These are phyloP conservation scores for Acer campestre DNA, from an alignment of 345 rosid species.

Conservation along the genomic window DNA sequence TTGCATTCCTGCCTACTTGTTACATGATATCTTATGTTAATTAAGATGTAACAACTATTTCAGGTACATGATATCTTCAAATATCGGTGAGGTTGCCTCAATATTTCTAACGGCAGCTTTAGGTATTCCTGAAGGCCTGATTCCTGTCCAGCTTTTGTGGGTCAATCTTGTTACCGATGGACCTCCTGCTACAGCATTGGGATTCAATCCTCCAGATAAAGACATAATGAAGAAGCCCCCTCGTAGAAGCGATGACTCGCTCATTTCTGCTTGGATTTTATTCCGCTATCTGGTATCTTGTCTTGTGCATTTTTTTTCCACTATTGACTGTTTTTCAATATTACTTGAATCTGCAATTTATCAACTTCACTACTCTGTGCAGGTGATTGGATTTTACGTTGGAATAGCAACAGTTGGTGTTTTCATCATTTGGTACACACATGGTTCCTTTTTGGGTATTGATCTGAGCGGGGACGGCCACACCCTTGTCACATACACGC, in stretches of 20 bases:
- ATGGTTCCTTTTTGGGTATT: slow-evolving; percentile 56
- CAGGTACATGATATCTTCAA: slow-evolving; percentile 89
- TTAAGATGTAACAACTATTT: slow-evolving; percentile 5
- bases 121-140: slow-evolving; percentile 79
- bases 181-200: slow-evolving; percentile 82
- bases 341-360: slow-evolving; percentile 1
- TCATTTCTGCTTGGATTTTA: slow-evolving; percentile 67
- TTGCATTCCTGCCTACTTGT: background rate
- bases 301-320: background rate
- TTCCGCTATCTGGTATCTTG: slow-evolving; percentile 71
- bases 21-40: no score
- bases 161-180: slow-evolving; percentile 86
- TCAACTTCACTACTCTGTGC: slow-evolving; percentile 1
- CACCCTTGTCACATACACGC: slow-evolving; percentile 56
- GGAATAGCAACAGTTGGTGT: slow-evolving; percentile 70
- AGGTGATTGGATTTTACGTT: slow-evolving; percentile 73
- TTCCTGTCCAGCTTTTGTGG: slow-evolving; percentile 86
- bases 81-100: slow-evolving; percentile 79
- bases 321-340: background rate
- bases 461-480: slow-evolving; percentile 68
- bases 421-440: slow-evolving; percentile 73
- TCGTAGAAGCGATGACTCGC: slow-evolving; percentile 66
- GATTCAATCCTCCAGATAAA: slow-evolving; percentile 77
- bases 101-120: slow-evolving; percentile 77
- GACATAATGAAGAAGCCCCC: slow-evolving; percentile 77